Base-by-base conservation (phyloP, 1,284 basidiomycete genomes). In the Malassezia equina region DNA sequence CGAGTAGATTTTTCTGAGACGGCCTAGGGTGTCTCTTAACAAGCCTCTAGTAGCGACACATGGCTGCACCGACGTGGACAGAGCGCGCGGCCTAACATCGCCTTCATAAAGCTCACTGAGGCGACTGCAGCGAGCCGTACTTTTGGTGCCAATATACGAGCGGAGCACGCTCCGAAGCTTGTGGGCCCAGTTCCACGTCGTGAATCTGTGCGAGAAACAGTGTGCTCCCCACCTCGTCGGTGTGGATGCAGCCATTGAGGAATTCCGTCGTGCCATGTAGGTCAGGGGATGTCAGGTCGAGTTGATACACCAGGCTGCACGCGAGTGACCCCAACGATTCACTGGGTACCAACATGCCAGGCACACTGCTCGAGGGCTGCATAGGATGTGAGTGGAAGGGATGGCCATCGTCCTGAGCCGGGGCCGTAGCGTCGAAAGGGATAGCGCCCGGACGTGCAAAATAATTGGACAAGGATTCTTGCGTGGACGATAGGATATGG, bases 371-470 rank as follows among this genome's bases (percentile, higher is more conserved):
- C 2, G 50, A 47, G 2, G 36, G 34, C 24, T 33, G 32, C 23
- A 32, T 51, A 2, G 46, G 46, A 36, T 52, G 49, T 13, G 13
- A 8, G 12, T 19, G 27, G 23, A 48, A 55, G 1, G 55, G 51
- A 17, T 47, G 59, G 7, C 8, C 31, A 19, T 36, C 41, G 11
- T 34, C 12, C 17, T 29, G 29, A 4, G 19, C 29, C 32, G 21
- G 5, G 3, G 32, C 31, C n/a, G 3, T 19, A 15, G 44, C 17
- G 21, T n/a, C 24, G 31, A 43, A 52, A 4, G 55, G 47, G 24
- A n/a, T 1, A 1, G 55, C 55, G 21, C 59, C 59, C 4, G 59
- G 59, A 13, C 21, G 32, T 9, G 59, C 59, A 32, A 58, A 61
- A 23, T 49, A 50, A 29, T 50, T 43, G 2, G 55, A 53, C 13